phyloP scores from a whole-genome alignment of 257 asterid genomes.

The Ligustrum vulgare region DNA sequence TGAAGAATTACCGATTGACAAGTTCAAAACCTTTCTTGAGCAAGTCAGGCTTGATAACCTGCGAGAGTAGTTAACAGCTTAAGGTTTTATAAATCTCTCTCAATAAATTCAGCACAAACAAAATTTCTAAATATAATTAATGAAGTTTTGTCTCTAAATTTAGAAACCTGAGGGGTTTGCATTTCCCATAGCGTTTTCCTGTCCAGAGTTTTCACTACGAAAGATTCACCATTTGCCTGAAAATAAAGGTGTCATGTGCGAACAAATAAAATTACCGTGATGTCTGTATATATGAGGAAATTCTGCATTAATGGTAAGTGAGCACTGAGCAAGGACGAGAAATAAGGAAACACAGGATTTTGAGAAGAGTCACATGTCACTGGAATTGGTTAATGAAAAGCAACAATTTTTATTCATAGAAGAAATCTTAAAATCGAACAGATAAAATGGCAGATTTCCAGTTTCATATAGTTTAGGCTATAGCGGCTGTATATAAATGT shows the following conservation, averaged over 20 bases:
- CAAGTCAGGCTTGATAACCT: conserved; percentile 88
- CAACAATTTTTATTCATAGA: no score
- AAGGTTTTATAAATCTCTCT: conserved; percentile 4
- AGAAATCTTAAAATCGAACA: background rate
- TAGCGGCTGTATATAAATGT: conserved; percentile 1
- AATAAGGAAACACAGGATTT: background rate
- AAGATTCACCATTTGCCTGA: conserved; percentile 81
- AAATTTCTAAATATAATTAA: background rate
- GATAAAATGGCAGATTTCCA: conserved; percentile 7
- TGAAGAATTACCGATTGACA: conserved; percentile 58
- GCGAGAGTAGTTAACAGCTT: conserved; percentile 22
- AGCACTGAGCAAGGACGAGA: background rate
- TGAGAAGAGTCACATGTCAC: background rate
- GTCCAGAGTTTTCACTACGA: conserved; percentile 84
- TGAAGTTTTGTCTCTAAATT: conserved; percentile 12
- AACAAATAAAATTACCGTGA: background rate
- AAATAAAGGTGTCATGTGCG: conserved; percentile 1
- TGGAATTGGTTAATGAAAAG: background rate
- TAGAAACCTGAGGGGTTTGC: conserved; percentile 96
- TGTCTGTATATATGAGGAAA: background rate
- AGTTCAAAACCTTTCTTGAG: conserved; percentile 90
- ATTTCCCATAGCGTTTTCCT: conserved; percentile 96
- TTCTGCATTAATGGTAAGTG: background rate
- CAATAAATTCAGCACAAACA: conserved; percentile 3
- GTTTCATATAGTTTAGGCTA: conserved; percentile 4